Conservation (phyloP, 106 monocot genomes). For the Cymbidium sinense region DNA sequence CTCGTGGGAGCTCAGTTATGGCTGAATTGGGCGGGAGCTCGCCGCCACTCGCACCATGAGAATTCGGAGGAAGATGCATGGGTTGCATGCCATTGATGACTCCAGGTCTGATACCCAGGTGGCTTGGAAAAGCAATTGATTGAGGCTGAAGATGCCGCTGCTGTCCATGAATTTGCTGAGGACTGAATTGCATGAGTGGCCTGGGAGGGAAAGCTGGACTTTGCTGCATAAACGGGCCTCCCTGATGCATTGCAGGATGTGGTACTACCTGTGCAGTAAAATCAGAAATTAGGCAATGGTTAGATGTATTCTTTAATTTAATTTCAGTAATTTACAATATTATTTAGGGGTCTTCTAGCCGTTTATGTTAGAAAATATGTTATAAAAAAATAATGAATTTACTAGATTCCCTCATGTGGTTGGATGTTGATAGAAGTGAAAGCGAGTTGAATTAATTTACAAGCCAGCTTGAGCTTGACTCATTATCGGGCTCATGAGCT, state of each 20-base stretch:
- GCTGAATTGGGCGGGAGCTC: conserved; percentile 6
- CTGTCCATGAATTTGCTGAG: conserved; percentile 48
- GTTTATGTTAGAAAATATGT: no score
- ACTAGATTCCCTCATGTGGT: no score
- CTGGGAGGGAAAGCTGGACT: conserved; percentile 36
- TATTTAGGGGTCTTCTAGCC: no score
- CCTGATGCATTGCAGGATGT: conserved; percentile 40
- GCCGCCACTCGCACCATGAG: conserved; percentile 12
- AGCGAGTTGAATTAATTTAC: no score
- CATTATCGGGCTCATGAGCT: no score
- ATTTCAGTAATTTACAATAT: no score
- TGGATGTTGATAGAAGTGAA: no score
- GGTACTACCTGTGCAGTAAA: conserved; percentile 37
- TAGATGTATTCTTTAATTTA: no score
- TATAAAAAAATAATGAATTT: no score
- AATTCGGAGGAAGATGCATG: conserved; percentile 21
- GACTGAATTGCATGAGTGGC: conserved; percentile 30
- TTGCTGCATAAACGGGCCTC: conserved; percentile 50
- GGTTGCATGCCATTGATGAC: conserved; percentile 43
- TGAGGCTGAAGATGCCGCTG: conserved; percentile 33
- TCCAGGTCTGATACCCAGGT: conserved; percentile 47
- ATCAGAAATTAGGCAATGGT: no score
- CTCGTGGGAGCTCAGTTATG: conserved; percentile 10
- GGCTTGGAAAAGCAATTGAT: conserved; percentile 28
- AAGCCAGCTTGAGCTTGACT: no score